These are phyloP conservation scores for Oxalis stricta DNA, from an alignment of 441 rosid genomes.

Conservation along the genomic window DNA sequence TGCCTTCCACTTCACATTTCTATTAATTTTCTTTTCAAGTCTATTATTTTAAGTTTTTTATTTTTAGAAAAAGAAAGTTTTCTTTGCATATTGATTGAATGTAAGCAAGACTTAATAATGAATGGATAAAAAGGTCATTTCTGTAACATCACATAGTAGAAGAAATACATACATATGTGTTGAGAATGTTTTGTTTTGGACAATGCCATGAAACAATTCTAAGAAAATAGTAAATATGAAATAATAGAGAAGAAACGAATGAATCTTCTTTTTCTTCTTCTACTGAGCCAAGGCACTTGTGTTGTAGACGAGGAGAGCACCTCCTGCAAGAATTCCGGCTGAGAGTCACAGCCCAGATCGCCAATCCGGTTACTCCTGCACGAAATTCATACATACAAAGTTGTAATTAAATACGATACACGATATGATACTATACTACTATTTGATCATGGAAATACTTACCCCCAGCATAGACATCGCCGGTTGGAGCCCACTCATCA, in stretches of 20 bases:
- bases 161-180: too few species aligned
- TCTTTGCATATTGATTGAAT: too few species aligned
- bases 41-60: too few species aligned
- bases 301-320: slow-evolving; percentile 89
- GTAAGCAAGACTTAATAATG: too few species aligned
- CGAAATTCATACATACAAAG: too few species aligned
- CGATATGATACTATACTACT: too few species aligned
- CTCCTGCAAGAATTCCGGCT: slow-evolving; percentile 65
- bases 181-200: neutral
- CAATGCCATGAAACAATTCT: slow-evolving; percentile 1
- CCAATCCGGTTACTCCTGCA: slow-evolving; percentile 64
- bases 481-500: slow-evolving; percentile 64
- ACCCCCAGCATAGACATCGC: slow-evolving; percentile 84
- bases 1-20: too few species aligned
- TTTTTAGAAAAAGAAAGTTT: too few species aligned
- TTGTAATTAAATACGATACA: too few species aligned
- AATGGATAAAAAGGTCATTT: too few species aligned
- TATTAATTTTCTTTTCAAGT: too few species aligned
- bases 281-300: slow-evolving; percentile 86
- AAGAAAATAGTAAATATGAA: neutral
- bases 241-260: neutral
- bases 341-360: slow-evolving; percentile 89
- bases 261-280: slow-evolving; percentile 1
- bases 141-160: too few species aligned
- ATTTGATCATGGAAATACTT: neutral